Conservation (phyloP, 2,329 filamentous ascomycete genomes). For the Canariomyces notabilis region DNA sequence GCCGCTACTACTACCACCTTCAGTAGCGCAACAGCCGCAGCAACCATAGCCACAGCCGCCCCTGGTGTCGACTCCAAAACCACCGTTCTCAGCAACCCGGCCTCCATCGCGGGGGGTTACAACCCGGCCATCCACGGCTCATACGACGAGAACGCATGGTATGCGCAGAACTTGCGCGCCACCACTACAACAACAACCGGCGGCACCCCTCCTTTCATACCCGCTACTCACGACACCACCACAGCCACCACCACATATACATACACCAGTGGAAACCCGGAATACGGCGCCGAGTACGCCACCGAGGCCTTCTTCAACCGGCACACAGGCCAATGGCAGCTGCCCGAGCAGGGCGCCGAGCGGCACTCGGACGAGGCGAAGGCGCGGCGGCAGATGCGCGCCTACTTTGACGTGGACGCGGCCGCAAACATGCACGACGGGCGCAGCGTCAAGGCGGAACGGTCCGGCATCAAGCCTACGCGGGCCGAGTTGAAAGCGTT, state of each 20-base stretch:
- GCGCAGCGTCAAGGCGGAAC: slow-evolving; percentile 83
- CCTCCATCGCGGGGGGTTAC: slow-evolving; percentile 65
- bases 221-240: slow-evolving; percentile 6
- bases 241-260: slow-evolving; percentile 36
- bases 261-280: too few relatives aligned
- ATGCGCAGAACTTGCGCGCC: slow-evolving; percentile 58
- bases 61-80: slow-evolving; percentile 9
- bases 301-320: slow-evolving; percentile 80
- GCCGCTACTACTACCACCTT: slow-evolving; percentile 20
- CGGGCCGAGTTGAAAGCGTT: slow-evolving; percentile 87
- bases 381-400: slow-evolving; percentile 80
- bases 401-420: slow-evolving; percentile 93
- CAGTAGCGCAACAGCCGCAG: slow-evolving; percentile 9
- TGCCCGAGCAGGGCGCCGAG: slow-evolving; percentile 61
- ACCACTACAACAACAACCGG: slow-evolving; percentile 29
- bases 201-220: not conserved
- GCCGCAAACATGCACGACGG: slow-evolving; percentile 89
- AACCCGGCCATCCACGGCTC: slow-evolving; percentile 94
- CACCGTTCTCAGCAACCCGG: slow-evolving; percentile 26
- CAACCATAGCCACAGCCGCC: slow-evolving; percentile 15
- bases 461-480: slow-evolving; percentile 74
- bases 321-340: slow-evolving; percentile 81
- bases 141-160: slow-evolving; percentile 95
- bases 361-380: slow-evolving; percentile 84
- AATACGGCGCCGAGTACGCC: slow-evolving; percentile 58